A percentile compares a stretch with the other conserved stretches of the same genome.
phyloP scores from a whole-genome alignment of 1,139 yeast genomes.

The Nakaseomyces bracarensis region DNA sequence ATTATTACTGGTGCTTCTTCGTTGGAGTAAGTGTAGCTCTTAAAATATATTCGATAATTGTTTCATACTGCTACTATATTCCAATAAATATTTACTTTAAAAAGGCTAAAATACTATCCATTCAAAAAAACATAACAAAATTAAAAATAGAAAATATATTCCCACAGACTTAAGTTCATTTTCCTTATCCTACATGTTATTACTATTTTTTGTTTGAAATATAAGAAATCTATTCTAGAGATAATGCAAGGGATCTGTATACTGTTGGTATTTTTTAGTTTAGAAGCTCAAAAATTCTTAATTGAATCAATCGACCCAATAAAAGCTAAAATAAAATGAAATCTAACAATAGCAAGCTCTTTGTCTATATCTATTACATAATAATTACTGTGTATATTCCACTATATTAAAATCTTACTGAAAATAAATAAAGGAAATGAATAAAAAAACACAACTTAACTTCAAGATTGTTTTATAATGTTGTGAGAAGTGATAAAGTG shows the following conservation, averaged over 20 bases:
- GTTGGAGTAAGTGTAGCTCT: constrained; percentile 71
- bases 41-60: not conserved
- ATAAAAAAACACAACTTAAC: not conserved
- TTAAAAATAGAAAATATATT: not conserved
- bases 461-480: not conserved
- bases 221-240: too few relatives aligned
- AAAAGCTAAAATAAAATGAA: not conserved
- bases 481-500: not conserved
- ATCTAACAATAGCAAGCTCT: too few relatives aligned
- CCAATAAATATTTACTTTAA: not conserved
- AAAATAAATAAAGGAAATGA: not conserved
- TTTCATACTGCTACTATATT: not conserved
- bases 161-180: constrained; percentile 4
- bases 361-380: too few relatives aligned
- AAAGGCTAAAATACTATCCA: not conserved
- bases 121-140: not conserved
- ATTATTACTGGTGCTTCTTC: constrained; percentile 99
- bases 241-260: too few relatives aligned
- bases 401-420: not conserved
- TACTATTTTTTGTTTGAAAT: constrained; percentile 1
- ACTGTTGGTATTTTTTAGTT: not conserved
- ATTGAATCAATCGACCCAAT: not conserved
- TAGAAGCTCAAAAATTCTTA: not conserved
- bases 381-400: constrained; percentile 3
- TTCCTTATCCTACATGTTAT: not conserved